Percentiles rank a stretch among this genome's conserved stretches.
Evolutionary conservation across 164 flowering plant species (phyloP).

Genomic region (Brasenia schreberi): DNA sequence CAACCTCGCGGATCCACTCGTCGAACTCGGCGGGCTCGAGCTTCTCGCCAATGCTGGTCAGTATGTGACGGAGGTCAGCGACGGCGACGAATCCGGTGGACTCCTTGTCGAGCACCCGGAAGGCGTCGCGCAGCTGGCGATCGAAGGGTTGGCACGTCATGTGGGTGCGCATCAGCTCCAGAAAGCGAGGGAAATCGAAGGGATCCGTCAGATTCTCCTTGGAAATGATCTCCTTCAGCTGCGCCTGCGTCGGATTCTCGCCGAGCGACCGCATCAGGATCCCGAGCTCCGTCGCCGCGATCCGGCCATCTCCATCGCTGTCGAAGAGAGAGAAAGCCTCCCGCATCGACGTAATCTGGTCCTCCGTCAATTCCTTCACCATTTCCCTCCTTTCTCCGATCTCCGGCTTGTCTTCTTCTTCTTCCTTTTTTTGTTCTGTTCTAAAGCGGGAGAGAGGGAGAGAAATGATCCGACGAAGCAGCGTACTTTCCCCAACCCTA

Average conservation of each 20-base stretch:
- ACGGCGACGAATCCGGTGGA: slow-evolving; percentile 69
- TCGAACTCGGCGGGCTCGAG: slow-evolving; percentile 88
- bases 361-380: slow-evolving; percentile 75
- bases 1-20: slow-evolving; percentile 97
- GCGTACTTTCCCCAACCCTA: too few relatives aligned
- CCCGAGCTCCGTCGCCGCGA: slow-evolving; percentile 86
- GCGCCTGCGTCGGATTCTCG: slow-evolving; percentile 90
- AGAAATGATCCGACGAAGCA: neutral
- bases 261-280: slow-evolving; percentile 94
- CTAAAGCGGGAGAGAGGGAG: neutral
- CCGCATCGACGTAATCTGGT: slow-evolving; percentile 79
- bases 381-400: slow-evolving; percentile 14
- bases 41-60: slow-evolving; percentile 91
- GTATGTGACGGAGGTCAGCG: slow-evolving; percentile 73
- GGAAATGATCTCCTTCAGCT: slow-evolving; percentile 61
- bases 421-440: too few relatives aligned
- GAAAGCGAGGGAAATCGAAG: slow-evolving; percentile 69
- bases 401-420: neutral
- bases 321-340: slow-evolving; percentile 94
- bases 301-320: slow-evolving; percentile 77
- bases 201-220: slow-evolving; percentile 69
- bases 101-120: slow-evolving; percentile 90
- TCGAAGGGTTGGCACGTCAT: slow-evolving; percentile 85
- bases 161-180: slow-evolving; percentile 74
- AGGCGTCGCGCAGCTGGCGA: slow-evolving; percentile 84